A percentile compares a stretch with the other conserved stretches of the same genome.
These are phyloP conservation scores for Alternaria tenuissima DNA, from an alignment of 2,329 filamentous ascomycete species.

Conservation along the genomic window DNA sequence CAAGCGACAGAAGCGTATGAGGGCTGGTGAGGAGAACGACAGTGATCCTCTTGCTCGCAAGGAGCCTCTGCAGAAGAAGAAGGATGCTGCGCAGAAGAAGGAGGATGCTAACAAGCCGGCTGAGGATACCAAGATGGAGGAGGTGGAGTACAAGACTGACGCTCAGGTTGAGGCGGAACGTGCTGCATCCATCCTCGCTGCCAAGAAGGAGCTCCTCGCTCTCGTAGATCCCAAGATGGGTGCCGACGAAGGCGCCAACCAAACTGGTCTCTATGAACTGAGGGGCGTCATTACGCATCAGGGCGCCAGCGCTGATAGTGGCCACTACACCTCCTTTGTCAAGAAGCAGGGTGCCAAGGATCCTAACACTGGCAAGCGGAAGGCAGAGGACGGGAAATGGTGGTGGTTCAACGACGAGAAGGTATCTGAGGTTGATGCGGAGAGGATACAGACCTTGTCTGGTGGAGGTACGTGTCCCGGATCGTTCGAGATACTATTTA, in stretches of 20 bases:
- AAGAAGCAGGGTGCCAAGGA: constrained; percentile 85
- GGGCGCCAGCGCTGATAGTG: constrained; percentile 94
- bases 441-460: constrained; percentile 88
- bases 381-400: constrained; percentile 91
- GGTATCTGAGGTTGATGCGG: constrained; percentile 87
- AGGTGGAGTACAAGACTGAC: constrained; percentile 87
- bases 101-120: constrained; percentile 62
- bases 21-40: constrained; percentile 63
- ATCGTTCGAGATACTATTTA: background rate
- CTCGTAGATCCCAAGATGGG: constrained; percentile 78
- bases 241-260: constrained; percentile 84
- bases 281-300: constrained; percentile 95
- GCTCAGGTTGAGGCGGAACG: constrained; percentile 90
- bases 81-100: constrained; percentile 55
- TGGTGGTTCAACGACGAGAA: constrained; percentile 99
- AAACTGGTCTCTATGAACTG: constrained; percentile 94
- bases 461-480: constrained; percentile 73
- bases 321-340: constrained; percentile 97
- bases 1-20: constrained; percentile 84
- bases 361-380: constrained; percentile 76
- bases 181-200: constrained; percentile 73
- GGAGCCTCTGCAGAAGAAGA: constrained; percentile 60
- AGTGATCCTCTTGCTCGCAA: constrained; percentile 55
- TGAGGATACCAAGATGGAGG: constrained; percentile 73
- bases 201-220: constrained; percentile 86